A percentile compares a stretch with the other conserved stretches of the same genome.
Evolutionary conservation across 257 asterid genomes (phyloP).

Genomic region (Plantago major): DNA sequence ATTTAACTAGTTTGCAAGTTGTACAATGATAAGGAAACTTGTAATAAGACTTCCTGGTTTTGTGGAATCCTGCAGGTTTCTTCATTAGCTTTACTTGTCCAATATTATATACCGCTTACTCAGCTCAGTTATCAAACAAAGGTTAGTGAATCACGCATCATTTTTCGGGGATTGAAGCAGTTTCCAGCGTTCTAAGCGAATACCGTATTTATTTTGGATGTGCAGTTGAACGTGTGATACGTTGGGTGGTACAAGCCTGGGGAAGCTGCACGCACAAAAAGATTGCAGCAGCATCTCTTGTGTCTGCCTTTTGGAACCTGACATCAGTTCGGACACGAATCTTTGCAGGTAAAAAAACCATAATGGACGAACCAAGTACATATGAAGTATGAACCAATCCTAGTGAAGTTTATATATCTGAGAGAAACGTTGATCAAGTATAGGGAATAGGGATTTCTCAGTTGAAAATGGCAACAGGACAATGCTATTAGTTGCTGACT

Average conservation of each 20-base stretch:
- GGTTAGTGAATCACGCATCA: slow-evolving; percentile 30
- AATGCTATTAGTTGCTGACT: too few species aligned
- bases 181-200: too few species aligned
- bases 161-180: background rate
- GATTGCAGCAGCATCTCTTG: slow-evolving; percentile 59
- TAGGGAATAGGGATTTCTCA: too few species aligned
- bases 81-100: slow-evolving; percentile 78
- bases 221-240: slow-evolving; percentile 42
- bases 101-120: slow-evolving; percentile 48
- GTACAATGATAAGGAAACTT: background rate
- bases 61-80: slow-evolving; percentile 48
- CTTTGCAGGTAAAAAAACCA: slow-evolving; percentile 55
- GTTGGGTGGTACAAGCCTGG: slow-evolving; percentile 58
- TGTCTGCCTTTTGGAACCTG: slow-evolving; percentile 85
- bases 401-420: too few species aligned
- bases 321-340: slow-evolving; percentile 68
- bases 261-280: slow-evolving; percentile 74
- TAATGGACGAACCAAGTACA: background rate
- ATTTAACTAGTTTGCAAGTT: too few species aligned
- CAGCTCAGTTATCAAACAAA: slow-evolving; percentile 47
- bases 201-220: background rate
- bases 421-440: too few species aligned
- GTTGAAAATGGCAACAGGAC: too few species aligned
- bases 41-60: background rate
- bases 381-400: too few species aligned